These are phyloP conservation scores for Trifolium repens DNA, from an alignment of 306 rosid species.

Conservation along the genomic window DNA sequence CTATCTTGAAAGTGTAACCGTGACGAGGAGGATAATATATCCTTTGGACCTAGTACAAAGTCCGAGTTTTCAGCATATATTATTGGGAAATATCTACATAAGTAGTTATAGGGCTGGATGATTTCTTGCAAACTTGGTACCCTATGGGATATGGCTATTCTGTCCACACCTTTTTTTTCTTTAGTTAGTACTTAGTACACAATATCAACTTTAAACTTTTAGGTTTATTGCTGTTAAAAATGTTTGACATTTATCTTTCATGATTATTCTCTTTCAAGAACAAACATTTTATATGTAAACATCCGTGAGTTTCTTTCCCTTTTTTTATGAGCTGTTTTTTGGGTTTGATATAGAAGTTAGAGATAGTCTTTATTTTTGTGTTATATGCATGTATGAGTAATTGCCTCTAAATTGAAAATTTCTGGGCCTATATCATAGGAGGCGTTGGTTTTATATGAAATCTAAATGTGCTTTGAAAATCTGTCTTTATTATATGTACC, in stretches of 20 bases:
- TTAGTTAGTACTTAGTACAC: neutral
- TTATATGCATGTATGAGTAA: slow-evolving; percentile 3
- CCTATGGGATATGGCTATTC: slow-evolving; percentile 18
- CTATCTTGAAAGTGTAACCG: neutral
- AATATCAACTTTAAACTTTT: neutral
- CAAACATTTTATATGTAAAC: slow-evolving; percentile 18
- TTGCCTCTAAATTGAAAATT: slow-evolving; percentile 12
- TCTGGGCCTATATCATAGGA: slow-evolving; percentile 17
- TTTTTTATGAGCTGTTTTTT: neutral
- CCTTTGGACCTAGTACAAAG: slow-evolving; percentile 12
- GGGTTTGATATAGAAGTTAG: slow-evolving; percentile 1
- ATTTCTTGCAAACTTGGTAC: slow-evolving; percentile 11
- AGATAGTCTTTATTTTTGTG: neutral
- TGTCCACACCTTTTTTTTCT: neutral
- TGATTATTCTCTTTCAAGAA: slow-evolving; percentile 18
- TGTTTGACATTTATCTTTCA: slow-evolving; percentile 12
- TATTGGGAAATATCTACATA: neutral
- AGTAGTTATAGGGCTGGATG: slow-evolving; percentile 5
- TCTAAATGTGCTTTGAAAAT: slow-evolving; percentile 28
- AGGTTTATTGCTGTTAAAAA: no score
- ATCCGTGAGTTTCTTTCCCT: slow-evolving; percentile 10
- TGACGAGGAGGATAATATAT: slow-evolving; percentile 5
- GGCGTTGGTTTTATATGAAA: slow-evolving; percentile 26
- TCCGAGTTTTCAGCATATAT: slow-evolving; percentile 21
- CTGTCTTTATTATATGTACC: slow-evolving; percentile 29